Percentiles rank a stretch among this genome's conserved stretches.
Conservation (phyloP, 768 basidiomycete species). For the Tylopilus sp. region DNA sequence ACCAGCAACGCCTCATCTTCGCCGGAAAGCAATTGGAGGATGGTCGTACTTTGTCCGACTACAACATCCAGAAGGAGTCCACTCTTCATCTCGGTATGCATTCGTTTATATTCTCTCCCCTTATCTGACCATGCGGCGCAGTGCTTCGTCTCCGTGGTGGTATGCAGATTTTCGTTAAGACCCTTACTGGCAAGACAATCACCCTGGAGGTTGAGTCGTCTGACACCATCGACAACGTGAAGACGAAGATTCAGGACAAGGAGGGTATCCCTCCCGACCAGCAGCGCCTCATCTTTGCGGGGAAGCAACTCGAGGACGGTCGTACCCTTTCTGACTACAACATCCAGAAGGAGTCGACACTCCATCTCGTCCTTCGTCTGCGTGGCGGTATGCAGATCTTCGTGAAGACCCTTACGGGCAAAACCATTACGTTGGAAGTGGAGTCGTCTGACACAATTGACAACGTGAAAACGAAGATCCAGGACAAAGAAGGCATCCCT, state of each 20-base stretch:
- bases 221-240: slow-evolving; percentile 91
- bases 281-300: slow-evolving; percentile 89
- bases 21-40: slow-evolving; percentile 93
- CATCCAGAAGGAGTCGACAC: slow-evolving; percentile 80
- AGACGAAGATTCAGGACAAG: slow-evolving; percentile 79
- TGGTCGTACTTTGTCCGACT: slow-evolving; percentile 85
- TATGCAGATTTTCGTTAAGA: slow-evolving; percentile 91
- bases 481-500: slow-evolving; percentile 79
- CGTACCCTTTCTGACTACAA: slow-evolving; percentile 82
- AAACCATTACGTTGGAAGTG: slow-evolving; percentile 75
- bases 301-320: slow-evolving; percentile 93
- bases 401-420: slow-evolving; percentile 69
- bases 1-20: slow-evolving; percentile 88
- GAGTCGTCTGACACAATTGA: slow-evolving; percentile 76
- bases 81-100: slow-evolving; percentile 50
- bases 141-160: slow-evolving; percentile 86
- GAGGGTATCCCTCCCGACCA: slow-evolving; percentile 82
- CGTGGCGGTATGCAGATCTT: slow-evolving; percentile 74
- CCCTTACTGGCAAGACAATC: slow-evolving; percentile 87
- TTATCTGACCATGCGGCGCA: not conserved
- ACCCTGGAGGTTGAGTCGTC: slow-evolving; percentile 91
- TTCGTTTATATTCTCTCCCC: fast-evolving
- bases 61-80: slow-evolving; percentile 89
- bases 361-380: slow-evolving; percentile 70
- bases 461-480: slow-evolving; percentile 75